A percentile compares a stretch with the other conserved stretches of the same genome.
These are phyloP conservation scores for Capsicum rhomboideum DNA, from an alignment of 257 asterid genomes.

Conservation along the genomic window DNA sequence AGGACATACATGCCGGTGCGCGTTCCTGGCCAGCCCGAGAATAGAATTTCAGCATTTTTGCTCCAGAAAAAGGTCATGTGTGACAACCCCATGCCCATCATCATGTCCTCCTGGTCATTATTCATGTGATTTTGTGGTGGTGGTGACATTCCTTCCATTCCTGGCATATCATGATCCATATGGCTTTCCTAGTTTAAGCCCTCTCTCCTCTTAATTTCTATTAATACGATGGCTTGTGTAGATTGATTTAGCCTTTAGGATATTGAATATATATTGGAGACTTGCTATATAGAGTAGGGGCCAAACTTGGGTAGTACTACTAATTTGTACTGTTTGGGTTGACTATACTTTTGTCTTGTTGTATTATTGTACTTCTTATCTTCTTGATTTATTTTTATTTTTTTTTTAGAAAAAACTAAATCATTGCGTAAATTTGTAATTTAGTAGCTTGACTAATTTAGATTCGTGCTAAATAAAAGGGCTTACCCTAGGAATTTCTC, in stretches of 20 bases:
- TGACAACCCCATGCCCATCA: neutral
- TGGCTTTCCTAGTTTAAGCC: neutral
- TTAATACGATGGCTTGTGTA: neutral
- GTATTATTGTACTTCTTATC: neutral
- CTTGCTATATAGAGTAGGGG: neutral
- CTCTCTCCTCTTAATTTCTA: neutral
- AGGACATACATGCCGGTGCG: neutral
- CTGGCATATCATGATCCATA: slow-evolving; percentile 2
- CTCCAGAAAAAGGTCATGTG: neutral
- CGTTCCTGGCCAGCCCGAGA: neutral
- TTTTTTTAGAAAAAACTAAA: too few relatives aligned
- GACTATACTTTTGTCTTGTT: neutral
- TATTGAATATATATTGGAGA: neutral
- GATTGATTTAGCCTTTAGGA: neutral
- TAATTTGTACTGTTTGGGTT: neutral
- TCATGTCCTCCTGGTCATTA: neutral
- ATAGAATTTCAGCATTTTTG: neutral
- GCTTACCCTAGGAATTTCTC: too few relatives aligned
- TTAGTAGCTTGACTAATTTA: too few relatives aligned
- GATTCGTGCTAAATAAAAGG: too few relatives aligned
- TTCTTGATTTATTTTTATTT: too few relatives aligned
- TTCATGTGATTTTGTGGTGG: neutral
- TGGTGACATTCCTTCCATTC: slow-evolving; percentile 2
- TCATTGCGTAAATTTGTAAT: too few relatives aligned
- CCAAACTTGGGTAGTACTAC: neutral